Evolutionary conservation across 2,329 filamentous ascomycete species (phyloP).

Genomic region (Exophiala calicioides): DNA sequence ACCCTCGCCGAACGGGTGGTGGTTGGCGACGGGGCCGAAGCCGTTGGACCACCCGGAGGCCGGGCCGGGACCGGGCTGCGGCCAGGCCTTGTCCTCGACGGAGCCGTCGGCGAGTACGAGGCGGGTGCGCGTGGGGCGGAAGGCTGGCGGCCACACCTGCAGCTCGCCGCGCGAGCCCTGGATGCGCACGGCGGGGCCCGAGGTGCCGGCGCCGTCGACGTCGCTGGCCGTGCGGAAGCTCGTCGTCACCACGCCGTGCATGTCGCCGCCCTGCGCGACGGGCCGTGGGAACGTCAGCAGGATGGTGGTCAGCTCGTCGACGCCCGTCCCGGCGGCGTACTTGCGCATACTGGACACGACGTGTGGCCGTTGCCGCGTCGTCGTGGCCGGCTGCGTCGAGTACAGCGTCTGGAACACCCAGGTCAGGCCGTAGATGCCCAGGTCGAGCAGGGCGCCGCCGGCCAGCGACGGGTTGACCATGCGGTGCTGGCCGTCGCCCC

Average conservation of each 20-base stretch:
- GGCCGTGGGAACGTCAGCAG: slow-evolving; percentile 30
- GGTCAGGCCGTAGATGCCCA: slow-evolving; percentile 85
- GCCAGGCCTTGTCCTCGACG: slow-evolving; percentile 32
- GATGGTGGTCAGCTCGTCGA: slow-evolving; percentile 36
- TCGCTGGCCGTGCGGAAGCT: slow-evolving; percentile 31
- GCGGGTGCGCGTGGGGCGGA: slow-evolving; percentile 58
- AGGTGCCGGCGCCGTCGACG: slow-evolving; percentile 28
- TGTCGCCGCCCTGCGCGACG: slow-evolving; percentile 68
- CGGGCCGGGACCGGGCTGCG: slow-evolving; percentile 36
- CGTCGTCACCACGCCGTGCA: slow-evolving; percentile 41
- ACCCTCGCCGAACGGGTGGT: slow-evolving; percentile 63
- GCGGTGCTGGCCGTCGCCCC: slow-evolving; percentile 56
- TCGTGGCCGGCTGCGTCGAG: slow-evolving; percentile 65
- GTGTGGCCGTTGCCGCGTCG: slow-evolving; percentile 64
- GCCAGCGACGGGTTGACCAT: slow-evolving; percentile 84
- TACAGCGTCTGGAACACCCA: slow-evolving; percentile 68
- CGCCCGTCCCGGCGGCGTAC: slow-evolving; percentile 31
- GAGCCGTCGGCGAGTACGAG: slow-evolving; percentile 68
- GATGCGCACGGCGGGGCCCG: slow-evolving; percentile 31
- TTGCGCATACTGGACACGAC: slow-evolving; percentile 55
- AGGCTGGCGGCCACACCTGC: slow-evolving; percentile 34
- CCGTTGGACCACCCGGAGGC: slow-evolving; percentile 65
- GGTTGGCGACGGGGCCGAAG: slow-evolving; percentile 62
- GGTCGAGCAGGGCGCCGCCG: slow-evolving; percentile 77
- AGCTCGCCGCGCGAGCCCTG: slow-evolving; percentile 33